phyloP scores from a whole-genome alignment of 108 stramenopile species.

The Fistulifera pelliculosa region DNA sequence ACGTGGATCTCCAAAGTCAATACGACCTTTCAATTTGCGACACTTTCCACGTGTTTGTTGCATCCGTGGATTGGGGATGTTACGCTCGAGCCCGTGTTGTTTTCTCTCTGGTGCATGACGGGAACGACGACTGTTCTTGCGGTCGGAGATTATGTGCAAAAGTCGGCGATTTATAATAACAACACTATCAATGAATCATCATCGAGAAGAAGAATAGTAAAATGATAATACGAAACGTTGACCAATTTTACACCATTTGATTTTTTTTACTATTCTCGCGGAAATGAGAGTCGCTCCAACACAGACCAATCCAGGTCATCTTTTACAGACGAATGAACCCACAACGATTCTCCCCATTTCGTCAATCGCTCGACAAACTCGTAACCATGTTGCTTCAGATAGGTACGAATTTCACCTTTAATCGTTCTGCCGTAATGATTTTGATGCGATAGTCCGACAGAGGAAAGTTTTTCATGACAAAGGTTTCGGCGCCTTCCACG shows the following conservation, averaged over 20 bases:
- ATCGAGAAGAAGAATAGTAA: no score
- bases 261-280: not conserved
- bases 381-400: constrained; percentile 13
- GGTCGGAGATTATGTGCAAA: not conserved
- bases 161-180: no score
- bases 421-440: constrained; percentile 46
- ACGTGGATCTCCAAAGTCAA: constrained; percentile 66
- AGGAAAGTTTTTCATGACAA: constrained; percentile 48
- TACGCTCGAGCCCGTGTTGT: not conserved
- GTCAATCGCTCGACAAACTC: constrained; percentile 8
- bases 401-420: constrained; percentile 11
- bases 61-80: constrained; percentile 12
- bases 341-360: constrained; percentile 16
- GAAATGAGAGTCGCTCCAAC: not conserved
- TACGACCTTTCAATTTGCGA: constrained; percentile 71
- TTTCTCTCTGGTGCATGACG: constrained; percentile 31
- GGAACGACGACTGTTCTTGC: constrained; percentile 33
- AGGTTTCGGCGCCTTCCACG: constrained; percentile 59
- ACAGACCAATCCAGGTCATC: constrained; percentile 2
- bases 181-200: no score
- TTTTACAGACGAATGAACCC: constrained; percentile 6
- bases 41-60: constrained; percentile 18
- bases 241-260: no score
- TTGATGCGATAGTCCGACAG: constrained; percentile 32
- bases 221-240: no score